Percentiles rank a stretch among this genome's conserved stretches.
Evolutionary conservation across 805 yeast genomes (phyloP).

Genomic region (Cyberlindnera nakhonratchasimensis): DNA sequence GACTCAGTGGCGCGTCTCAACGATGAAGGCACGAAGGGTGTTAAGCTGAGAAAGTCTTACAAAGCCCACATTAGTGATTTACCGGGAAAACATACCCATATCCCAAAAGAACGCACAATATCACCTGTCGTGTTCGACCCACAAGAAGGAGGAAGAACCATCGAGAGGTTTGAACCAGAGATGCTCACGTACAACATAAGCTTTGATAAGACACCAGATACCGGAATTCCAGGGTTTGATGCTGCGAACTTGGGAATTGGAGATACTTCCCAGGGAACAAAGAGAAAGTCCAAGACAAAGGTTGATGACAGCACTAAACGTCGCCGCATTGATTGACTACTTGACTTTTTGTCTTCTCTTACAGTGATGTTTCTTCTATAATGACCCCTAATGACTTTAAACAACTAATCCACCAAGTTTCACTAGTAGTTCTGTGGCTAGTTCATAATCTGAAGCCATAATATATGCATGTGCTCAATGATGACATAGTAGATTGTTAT

Average conservation of each 20-base stretch:
- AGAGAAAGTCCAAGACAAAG: constrained; percentile 38
- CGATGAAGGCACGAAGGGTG: constrained; percentile 87
- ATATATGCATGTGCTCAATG: too few relatives aligned
- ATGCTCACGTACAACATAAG: constrained; percentile 47
- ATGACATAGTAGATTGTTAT: too few relatives aligned
- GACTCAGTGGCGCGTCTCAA: constrained; percentile 81
- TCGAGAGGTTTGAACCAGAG: constrained; percentile 48
- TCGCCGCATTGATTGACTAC: constrained; percentile 24
- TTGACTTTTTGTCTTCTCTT: too few relatives aligned
- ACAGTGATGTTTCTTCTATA: too few relatives aligned
- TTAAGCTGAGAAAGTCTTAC: constrained; percentile 89
- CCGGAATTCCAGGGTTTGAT: constrained; percentile 78
- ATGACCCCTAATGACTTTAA: background rate
- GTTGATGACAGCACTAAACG: constrained; percentile 29
- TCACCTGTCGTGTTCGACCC: constrained; percentile 36
- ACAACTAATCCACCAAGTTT: too few relatives aligned
- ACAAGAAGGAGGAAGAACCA: constrained; percentile 39
- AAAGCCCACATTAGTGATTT: constrained; percentile 87
- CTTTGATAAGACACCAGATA: constrained; percentile 61
- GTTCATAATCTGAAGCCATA: too few relatives aligned
- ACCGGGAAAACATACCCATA: constrained; percentile 66
- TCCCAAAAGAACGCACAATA: constrained; percentile 46
- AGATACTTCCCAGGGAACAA: constrained; percentile 27
- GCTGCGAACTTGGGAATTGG: constrained; percentile 62
- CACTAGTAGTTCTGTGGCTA: too few relatives aligned